These are phyloP conservation scores for Moesziomyces globuligerus DNA, from an alignment of 1,284 basidiomycete genomes.

Conservation along the genomic window DNA sequence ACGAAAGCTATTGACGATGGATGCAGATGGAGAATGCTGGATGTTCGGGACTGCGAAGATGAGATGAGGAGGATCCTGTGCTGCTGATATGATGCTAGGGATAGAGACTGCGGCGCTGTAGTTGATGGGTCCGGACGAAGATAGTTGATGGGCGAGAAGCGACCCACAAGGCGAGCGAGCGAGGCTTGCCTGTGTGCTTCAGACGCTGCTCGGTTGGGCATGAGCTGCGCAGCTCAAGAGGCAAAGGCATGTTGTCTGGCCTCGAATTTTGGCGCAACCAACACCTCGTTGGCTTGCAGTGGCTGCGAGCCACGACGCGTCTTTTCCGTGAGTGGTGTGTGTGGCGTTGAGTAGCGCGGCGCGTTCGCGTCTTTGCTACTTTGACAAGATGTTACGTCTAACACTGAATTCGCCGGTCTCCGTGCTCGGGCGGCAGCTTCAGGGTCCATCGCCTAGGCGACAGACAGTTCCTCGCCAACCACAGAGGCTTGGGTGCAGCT, in stretches of 20 bases:
- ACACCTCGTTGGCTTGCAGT: slow-evolving; percentile 2
- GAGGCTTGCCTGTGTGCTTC: neutral
- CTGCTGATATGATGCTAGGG: slow-evolving; percentile 1
- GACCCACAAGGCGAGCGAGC: neutral
- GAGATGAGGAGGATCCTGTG: neutral
- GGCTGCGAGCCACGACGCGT: slow-evolving; percentile 14
- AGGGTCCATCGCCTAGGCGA: too few relatives aligned
- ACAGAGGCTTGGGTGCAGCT: too few relatives aligned
- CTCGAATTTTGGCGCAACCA: slow-evolving; percentile 13
- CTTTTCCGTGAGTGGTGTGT: neutral
- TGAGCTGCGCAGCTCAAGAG: neutral
- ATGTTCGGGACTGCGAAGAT: neutral
- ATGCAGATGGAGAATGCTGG: slow-evolving; percentile 5
- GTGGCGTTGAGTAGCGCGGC: slow-evolving; percentile 20
- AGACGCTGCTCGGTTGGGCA: neutral
- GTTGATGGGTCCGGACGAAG: neutral
- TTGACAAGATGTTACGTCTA: slow-evolving; percentile 3
- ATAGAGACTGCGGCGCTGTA: neutral
- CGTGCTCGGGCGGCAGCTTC: too few relatives aligned
- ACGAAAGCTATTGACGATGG: neutral
- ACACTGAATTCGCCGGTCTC: slow-evolving; percentile 7
- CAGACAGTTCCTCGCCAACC: too few relatives aligned
- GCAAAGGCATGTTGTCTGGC: slow-evolving; percentile 1
- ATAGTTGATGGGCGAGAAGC: neutral
- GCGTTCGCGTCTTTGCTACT: slow-evolving; percentile 8